These are phyloP conservation scores for Xylaria multiplex DNA, from an alignment of 2,329 filamentous ascomycete genomes.

Conservation along the genomic window DNA sequence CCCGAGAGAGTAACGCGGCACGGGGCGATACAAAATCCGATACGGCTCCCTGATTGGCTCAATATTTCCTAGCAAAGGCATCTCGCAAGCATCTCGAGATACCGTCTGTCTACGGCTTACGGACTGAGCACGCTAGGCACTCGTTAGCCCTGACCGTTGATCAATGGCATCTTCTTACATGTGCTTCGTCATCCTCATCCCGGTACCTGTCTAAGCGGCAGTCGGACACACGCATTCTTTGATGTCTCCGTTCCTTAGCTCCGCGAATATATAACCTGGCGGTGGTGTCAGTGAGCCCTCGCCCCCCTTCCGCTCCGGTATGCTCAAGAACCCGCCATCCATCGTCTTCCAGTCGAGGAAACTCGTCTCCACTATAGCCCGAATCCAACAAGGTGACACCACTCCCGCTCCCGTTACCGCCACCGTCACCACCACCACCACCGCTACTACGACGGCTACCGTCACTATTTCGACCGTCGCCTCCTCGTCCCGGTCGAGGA, in stretches of 20 bases:
- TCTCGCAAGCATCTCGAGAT: too few relatives aligned
- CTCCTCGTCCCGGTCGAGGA: conserved; percentile 36
- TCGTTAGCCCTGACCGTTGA: not conserved
- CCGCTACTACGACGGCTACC: not conserved
- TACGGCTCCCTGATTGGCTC: conserved; percentile 5
- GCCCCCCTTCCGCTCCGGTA: conserved; percentile 50
- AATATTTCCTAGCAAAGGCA: conserved; percentile 17
- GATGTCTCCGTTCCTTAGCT: conserved; percentile 40
- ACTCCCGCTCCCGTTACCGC: conserved; percentile 8
- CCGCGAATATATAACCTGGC: conserved; percentile 42
- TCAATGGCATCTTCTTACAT: not conserved
- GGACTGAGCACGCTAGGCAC: not conserved
- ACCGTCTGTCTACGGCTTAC: not conserved
- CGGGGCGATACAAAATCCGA: conserved; percentile 35
- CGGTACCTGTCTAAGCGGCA: conserved; percentile 11
- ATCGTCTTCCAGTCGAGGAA: conserved; percentile 56
- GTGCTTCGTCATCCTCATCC: conserved; percentile 29
- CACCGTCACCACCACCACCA: not conserved
- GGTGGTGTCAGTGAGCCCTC: conserved; percentile 43
- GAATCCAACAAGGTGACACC: conserved; percentile 43
- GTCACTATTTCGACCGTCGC: conserved; percentile 16
- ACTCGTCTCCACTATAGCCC: conserved; percentile 49
- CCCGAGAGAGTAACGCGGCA: conserved; percentile 10
- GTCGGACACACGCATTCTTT: conserved; percentile 30
- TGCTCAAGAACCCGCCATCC: conserved; percentile 58